phyloP scores from a whole-genome alignment of 345 rosid species.

The Pistacia vera region DNA sequence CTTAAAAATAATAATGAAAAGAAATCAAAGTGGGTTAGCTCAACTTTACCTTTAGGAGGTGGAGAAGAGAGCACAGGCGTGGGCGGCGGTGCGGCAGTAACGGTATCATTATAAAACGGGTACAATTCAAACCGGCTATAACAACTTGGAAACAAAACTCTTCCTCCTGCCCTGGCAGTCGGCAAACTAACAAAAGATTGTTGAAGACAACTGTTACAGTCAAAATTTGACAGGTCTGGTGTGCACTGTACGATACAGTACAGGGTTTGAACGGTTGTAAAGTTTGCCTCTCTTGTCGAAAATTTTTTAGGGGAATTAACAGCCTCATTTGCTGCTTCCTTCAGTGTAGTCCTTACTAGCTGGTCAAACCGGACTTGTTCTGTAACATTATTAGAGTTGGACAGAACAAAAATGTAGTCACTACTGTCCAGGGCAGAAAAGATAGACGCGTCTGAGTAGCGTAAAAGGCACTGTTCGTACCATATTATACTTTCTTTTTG shows the following conservation, averaged over 20 bases:
- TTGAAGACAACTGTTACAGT: conserved; percentile 25
- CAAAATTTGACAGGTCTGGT: conserved; percentile 11
- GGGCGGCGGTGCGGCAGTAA: not conserved
- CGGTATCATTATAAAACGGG: conserved; percentile 19
- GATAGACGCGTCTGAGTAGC: conserved; percentile 37
- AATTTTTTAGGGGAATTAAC: conserved; percentile 1
- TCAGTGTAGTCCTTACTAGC: not conserved
- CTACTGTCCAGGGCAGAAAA: not conserved
- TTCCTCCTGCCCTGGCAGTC: conserved; percentile 15
- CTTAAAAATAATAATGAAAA: not conserved
- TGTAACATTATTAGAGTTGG: not conserved
- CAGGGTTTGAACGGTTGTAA: not conserved
- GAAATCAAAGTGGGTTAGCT: too few relatives aligned
- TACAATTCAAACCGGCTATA: conserved; percentile 30
- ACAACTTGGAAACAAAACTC: conserved; percentile 38
- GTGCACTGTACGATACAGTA: conserved; percentile 32
- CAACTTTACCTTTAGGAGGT: not conserved
- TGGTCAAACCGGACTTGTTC: not conserved
- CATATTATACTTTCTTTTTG: conserved; percentile 14
- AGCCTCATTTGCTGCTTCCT: not conserved
- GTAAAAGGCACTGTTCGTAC: conserved; percentile 47
- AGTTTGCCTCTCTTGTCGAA: conserved; percentile 8
- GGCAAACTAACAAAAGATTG: not conserved
- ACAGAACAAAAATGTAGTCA: fast-evolving
- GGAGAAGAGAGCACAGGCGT: not conserved